Conservation (phyloP, 805 yeast genomes). For the Candida jianshihensis region DNA sequence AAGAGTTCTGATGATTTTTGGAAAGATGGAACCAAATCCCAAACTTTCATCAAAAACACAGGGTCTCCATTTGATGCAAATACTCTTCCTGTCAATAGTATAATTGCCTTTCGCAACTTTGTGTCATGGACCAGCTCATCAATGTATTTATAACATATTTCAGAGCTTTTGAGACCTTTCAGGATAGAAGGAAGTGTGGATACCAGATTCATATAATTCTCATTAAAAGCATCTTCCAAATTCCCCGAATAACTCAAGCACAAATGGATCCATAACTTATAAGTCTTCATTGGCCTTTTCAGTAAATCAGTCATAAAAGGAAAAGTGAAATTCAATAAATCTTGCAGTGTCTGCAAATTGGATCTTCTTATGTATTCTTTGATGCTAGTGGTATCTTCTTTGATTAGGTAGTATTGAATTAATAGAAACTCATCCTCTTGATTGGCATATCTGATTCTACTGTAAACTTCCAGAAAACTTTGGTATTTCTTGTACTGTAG, state of each 20-base stretch:
- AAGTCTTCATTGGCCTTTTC: not conserved
- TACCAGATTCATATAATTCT: not conserved
- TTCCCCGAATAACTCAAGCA: not conserved
- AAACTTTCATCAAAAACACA: not conserved
- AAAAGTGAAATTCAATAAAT: not conserved
- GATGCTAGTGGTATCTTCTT: not conserved
- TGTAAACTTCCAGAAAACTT: not conserved
- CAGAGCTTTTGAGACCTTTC: not conserved
- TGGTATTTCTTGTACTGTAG: not conserved
- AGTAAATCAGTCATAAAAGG: not conserved
- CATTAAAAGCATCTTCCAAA: not conserved
- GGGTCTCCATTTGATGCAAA: not conserved
- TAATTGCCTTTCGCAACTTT: too few species aligned
- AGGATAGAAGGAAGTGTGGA: not conserved
- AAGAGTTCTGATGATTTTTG: not conserved
- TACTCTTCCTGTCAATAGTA: not conserved
- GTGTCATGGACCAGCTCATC: not conserved
- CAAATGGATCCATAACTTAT: not conserved
- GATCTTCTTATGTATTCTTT: not conserved
- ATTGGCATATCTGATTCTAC: not conserved
- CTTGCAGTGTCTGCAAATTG: not conserved
- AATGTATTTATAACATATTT: not conserved
- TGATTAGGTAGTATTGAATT: not conserved
- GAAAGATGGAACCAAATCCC: not conserved
- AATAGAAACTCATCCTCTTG: not conserved